phyloP scores from a whole-genome alignment of 2,329 filamentous ascomycete genomes.

The Calonectria pteridis region DNA sequence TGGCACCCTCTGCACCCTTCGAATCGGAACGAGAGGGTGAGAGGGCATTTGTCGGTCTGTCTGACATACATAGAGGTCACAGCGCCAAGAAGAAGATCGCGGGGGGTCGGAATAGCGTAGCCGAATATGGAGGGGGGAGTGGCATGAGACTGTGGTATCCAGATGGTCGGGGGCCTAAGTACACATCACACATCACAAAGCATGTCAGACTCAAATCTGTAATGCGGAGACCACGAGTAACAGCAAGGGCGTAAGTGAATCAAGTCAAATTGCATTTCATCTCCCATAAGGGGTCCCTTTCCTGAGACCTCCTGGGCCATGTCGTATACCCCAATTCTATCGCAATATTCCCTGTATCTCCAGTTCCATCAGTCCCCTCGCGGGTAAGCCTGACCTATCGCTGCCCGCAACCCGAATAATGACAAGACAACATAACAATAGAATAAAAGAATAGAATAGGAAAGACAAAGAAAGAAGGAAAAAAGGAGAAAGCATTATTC shows the following conservation, averaged over 20 bases:
- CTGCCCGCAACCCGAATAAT: constrained; percentile 17
- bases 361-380: constrained; percentile 3
- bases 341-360: constrained; percentile 10
- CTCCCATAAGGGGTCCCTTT: constrained; percentile 11
- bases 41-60: constrained; percentile 1
- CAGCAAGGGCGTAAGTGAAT: background rate
- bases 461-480: background rate
- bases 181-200: background rate
- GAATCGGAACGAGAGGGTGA: background rate
- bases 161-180: background rate
- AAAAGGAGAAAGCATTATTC: background rate
- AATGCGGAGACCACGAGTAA: background rate
- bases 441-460: background rate
- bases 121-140: background rate
- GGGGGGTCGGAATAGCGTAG: background rate
- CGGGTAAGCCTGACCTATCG: constrained; percentile 7
- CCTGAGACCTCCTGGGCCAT: constrained; percentile 8
- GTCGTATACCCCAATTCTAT: constrained; percentile 23
- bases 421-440: background rate
- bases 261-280: background rate
- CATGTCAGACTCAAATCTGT: background rate
- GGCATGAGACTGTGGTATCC: background rate
- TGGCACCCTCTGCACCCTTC: background rate
- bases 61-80: constrained; percentile 8
- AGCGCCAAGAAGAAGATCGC: constrained; percentile 2